phyloP scores from a whole-genome alignment of 2,329 filamentous ascomycete species.

The Orbilia brochopaga region DNA sequence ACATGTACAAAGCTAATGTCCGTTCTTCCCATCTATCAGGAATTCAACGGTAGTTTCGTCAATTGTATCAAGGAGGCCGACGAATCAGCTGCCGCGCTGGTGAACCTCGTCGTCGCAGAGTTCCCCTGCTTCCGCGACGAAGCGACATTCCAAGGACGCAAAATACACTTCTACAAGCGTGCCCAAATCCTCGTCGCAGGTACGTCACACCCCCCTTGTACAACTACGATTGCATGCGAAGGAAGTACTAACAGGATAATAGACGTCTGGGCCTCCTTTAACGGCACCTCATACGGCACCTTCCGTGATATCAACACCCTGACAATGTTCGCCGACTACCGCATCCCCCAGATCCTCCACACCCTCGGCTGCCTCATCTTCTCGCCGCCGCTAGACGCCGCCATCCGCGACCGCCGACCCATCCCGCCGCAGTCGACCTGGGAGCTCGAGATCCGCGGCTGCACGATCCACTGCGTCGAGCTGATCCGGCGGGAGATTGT shows the following conservation, averaged over 20 bases:
- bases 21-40: slow-evolving; percentile 63
- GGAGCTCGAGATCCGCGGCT: slow-evolving; percentile 88
- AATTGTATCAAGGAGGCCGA: slow-evolving; percentile 76
- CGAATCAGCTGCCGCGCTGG: slow-evolving; percentile 79
- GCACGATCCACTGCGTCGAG: slow-evolving; percentile 96
- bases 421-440: slow-evolving; percentile 75
- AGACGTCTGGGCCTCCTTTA: slow-evolving; percentile 95
- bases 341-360: slow-evolving; percentile 90
- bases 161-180: slow-evolving; percentile 85
- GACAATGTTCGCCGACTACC: slow-evolving; percentile 98
- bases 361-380: slow-evolving; percentile 82
- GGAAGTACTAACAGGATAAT: background rate
- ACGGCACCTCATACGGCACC: slow-evolving; percentile 76
- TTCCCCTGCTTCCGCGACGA: slow-evolving; percentile 87
- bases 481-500: slow-evolving; percentile 82
- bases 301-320: slow-evolving; percentile 93
- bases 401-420: slow-evolving; percentile 69
- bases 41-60: slow-evolving; percentile 75
- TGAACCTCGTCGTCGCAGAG: slow-evolving; percentile 81
- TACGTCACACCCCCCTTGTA: slow-evolving; percentile 17
- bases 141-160: slow-evolving; percentile 73
- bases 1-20: no score
- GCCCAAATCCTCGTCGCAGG: slow-evolving; percentile 90
- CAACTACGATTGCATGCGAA: background rate
- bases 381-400: slow-evolving; percentile 76